phyloP scores from a whole-genome alignment of 2,329 filamentous ascomycete species.

The Hypoxylon sp. region DNA sequence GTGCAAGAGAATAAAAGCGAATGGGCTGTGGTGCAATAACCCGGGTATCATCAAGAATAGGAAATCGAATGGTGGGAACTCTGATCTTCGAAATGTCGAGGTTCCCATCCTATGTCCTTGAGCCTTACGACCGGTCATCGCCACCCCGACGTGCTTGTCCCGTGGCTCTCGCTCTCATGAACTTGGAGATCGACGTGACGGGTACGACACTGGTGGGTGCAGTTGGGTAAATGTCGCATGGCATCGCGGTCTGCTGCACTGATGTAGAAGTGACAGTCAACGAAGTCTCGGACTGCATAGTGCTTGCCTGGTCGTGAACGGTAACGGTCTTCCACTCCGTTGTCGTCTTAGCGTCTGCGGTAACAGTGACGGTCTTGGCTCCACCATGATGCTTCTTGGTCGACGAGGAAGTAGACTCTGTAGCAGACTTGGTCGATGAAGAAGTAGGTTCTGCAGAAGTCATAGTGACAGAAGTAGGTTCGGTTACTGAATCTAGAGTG shows the following conservation, averaged over 20 bases:
- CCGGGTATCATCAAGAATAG: constrained; percentile 21
- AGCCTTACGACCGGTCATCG: constrained; percentile 13
- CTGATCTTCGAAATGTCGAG: neutral
- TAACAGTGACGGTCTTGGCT: constrained; percentile 61
- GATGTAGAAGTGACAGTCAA: constrained; percentile 1
- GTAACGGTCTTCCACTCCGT: constrained; percentile 59
- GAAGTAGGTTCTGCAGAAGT: constrained; percentile 12
- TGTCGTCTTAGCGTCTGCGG: constrained; percentile 57
- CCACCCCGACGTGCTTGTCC: constrained; percentile 47
- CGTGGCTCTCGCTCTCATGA: constrained; percentile 49
- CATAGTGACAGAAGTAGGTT: constrained; percentile 37
- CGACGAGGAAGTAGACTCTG: constrained; percentile 28
- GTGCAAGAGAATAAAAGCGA: constrained; percentile 19
- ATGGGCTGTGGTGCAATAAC: neutral
- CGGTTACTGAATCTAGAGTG: constrained; percentile 34
- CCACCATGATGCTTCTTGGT: constrained; percentile 47
- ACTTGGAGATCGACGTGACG: constrained; percentile 48
- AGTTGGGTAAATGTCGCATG: neutral
- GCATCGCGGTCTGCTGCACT: constrained; percentile 10
- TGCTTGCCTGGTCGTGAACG: constrained; percentile 41
- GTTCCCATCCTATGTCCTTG: neutral
- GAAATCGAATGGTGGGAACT: constrained; percentile 2
- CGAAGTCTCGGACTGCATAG: constrained; percentile 14
- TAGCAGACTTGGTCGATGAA: constrained; percentile 24
- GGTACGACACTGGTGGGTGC: constrained; percentile 44